phyloP scores from a whole-genome alignment of 352 stramenopile genomes.

The Phytophthora meadii region DNA sequence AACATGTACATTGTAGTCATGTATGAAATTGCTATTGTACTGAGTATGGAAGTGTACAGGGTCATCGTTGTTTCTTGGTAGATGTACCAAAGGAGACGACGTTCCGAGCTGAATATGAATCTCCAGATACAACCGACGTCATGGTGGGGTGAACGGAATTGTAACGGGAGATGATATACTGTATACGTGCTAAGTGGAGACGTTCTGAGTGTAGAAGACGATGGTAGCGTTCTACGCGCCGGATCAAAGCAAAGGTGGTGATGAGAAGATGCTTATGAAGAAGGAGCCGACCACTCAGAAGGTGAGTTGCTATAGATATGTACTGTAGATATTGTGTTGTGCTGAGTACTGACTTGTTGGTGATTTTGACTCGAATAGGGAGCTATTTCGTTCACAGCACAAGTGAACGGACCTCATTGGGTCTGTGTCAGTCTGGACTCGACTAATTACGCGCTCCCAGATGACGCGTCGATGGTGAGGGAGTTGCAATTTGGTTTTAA shows the following conservation, averaged over 20 bases:
- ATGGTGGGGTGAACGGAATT: constrained; percentile 44
- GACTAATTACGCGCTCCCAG: constrained; percentile 64
- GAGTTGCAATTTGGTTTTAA: neutral
- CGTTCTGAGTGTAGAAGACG: constrained; percentile 52
- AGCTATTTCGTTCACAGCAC: constrained; percentile 70
- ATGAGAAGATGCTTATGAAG: constrained; percentile 61
- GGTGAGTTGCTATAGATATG: constrained; percentile 25
- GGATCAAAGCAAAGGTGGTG: constrained; percentile 39
- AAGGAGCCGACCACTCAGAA: constrained; percentile 65
- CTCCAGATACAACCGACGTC: constrained; percentile 80
- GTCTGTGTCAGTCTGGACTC: constrained; percentile 72
- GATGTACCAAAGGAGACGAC: constrained; percentile 80
- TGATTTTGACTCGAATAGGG: constrained; percentile 40
- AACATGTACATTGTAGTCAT: neutral
- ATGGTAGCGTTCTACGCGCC: constrained; percentile 68
- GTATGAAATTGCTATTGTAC: neutral
- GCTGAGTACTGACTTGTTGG: constrained; percentile 10
- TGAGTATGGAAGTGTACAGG: constrained; percentile 29
- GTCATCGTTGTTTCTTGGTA: constrained; percentile 80
- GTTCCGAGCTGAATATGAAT: constrained; percentile 85
- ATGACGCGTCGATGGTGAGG: constrained; percentile 68
- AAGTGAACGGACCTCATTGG: constrained; percentile 72
- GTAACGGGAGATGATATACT: neutral
- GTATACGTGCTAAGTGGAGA: neutral
- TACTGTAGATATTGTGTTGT: neutral